Evolutionary conservation across 106 monocot genomes (phyloP), one percentile per base, ranked within the genome.

Genomic region (Dioscorea alata): DNA sequence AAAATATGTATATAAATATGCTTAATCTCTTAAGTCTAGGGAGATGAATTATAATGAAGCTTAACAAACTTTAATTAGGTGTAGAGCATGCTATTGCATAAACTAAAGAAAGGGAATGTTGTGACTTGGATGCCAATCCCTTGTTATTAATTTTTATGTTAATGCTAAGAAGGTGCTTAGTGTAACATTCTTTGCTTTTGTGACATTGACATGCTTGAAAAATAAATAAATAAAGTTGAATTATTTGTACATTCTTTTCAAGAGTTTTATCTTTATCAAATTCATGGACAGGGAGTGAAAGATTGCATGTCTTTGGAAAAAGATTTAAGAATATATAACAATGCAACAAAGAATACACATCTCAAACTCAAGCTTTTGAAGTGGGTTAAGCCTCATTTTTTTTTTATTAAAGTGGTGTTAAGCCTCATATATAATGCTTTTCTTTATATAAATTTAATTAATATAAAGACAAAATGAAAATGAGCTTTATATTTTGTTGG

Each of bases 11-110:
- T 28, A 28, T 28, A 28, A 0, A 6, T 22, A 33, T 42, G 2
- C 23, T 16, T 64, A 18, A 25, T 25, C 17, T 17, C 42, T 64
- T 23, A 59, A 57, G 53, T 28, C 7, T 8, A 65, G 9, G 12
- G 56, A 63, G 21, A 71, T 71, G 62, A 77, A 33, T n/a, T n/a
- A n/a, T n/a, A 78, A 51, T 78, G 71, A 78, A 66, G 69, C 66
- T 59, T 50, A 33, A 14, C 49, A 78, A 54, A 19, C 78, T 72
- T 78, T 78, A 78, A 60, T 66, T 72, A 78, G 71, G 77, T 71
- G 57, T 5, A 49, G 58, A 19, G 56, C 71, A 77, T 35, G 21
- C 57, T n/a, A 42, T 42, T 42, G 42, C 10, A 42, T 23, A n/a
- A 61, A 57, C 53, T 50, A 24, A 66, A 24, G 31, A 64, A 72